Conservation (phyloP, 2,329 filamentous ascomycete genomes). For the Neurospora sp. region DNA sequence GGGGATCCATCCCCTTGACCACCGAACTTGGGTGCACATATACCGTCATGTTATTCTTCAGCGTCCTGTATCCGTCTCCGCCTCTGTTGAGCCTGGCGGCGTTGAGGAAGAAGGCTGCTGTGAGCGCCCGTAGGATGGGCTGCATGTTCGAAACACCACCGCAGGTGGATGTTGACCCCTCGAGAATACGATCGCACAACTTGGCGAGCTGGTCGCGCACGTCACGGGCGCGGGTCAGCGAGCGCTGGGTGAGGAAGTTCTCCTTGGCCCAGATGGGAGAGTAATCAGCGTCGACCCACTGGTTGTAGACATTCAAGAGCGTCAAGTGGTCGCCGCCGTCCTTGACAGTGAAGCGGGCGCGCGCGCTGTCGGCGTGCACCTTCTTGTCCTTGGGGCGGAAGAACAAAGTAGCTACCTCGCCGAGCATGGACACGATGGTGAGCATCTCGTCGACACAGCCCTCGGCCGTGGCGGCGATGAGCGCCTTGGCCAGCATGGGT, state of each 20-base stretch:
- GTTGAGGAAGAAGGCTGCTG: conserved; percentile 90
- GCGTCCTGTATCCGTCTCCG: conserved; percentile 80
- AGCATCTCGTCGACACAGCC: conserved; percentile 92
- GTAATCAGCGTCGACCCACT: conserved; percentile 91
- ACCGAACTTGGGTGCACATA: conserved; percentile 87
- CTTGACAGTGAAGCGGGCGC: conserved; percentile 78
- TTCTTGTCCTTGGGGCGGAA: conserved; percentile 97
- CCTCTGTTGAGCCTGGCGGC: conserved; percentile 74
- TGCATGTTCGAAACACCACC: conserved; percentile 65
- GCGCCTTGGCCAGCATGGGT: conserved; percentile 80
- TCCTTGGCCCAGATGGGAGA: conserved; percentile 79
- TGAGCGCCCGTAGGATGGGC: conserved; percentile 80
- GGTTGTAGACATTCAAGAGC: conserved; percentile 86
- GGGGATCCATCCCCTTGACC: conserved; percentile 67
- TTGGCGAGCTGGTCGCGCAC: conserved; percentile 88
- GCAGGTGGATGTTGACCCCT: conserved; percentile 62
- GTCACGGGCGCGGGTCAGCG: conserved; percentile 79
- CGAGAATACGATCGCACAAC: conserved; percentile 77
- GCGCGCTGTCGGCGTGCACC: conserved; percentile 84
- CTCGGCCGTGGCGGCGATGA: conserved; percentile 80
- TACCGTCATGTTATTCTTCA: conserved; percentile 82
- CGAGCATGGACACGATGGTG: conserved; percentile 88
- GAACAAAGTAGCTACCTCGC: conserved; percentile 81
- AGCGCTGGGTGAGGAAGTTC: conserved; percentile 88
- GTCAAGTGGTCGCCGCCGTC: conserved; percentile 87